Evolutionary conservation across 2,329 filamentous ascomycete species (phyloP).

Genomic region (Pleomassaria siparia): DNA sequence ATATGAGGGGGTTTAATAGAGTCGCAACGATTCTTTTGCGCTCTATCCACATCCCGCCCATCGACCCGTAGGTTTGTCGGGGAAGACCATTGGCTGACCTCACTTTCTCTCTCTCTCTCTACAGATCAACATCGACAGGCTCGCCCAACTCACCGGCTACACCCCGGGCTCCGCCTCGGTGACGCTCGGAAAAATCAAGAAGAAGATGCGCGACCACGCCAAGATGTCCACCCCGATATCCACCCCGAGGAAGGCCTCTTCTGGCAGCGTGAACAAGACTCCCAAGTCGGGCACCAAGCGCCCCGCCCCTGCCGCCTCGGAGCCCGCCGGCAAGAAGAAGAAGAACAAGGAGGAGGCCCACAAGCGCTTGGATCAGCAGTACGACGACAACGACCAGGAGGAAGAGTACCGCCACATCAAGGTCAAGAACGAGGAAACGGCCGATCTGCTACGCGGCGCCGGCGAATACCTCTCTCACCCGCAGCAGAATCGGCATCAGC

Average conservation of each 20-base stretch:
- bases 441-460: not conserved
- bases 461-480: not conserved
- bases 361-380: too few relatives aligned
- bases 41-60: too few relatives aligned
- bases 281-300: constrained; percentile 20
- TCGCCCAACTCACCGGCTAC: constrained; percentile 27
- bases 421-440: constrained; percentile 1
- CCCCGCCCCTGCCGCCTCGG: constrained; percentile 4
- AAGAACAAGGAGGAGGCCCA: not conserved
- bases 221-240: constrained; percentile 6
- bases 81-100: too few relatives aligned
- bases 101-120: not conserved
- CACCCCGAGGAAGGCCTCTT: constrained; percentile 21
- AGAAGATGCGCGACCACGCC: constrained; percentile 29
- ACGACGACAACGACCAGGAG: not conserved
- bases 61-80: too few relatives aligned
- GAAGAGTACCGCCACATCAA: constrained; percentile 1
- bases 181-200: constrained; percentile 36
- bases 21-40: too few relatives aligned
- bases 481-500: not conserved
- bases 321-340: constrained; percentile 19
- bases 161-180: constrained; percentile 26
- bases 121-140: constrained; percentile 22
- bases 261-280: constrained; percentile 4
- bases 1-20: too few relatives aligned